Percentiles rank a stretch among this genome's conserved stretches.
phyloP scores from a whole-genome alignment of 108 stramenopile genomes.

The Fragilaria crotonensis region DNA sequence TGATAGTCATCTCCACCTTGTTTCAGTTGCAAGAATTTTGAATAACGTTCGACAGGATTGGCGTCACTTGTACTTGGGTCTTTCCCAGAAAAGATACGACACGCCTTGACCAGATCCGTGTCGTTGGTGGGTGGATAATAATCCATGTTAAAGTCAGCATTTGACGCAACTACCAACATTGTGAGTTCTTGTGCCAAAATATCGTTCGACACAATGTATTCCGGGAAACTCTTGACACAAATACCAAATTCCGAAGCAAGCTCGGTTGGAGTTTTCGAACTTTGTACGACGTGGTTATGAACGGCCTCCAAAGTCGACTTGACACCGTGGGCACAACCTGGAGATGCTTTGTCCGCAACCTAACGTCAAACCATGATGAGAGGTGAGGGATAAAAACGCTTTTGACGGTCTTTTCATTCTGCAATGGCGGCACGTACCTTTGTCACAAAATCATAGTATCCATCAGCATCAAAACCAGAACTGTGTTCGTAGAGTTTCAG shows the following conservation, averaged over 20 bases:
- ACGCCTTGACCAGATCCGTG: constrained; percentile 38
- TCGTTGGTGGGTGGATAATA: constrained; percentile 62
- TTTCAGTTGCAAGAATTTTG: constrained; percentile 4
- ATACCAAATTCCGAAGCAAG: constrained; percentile 28
- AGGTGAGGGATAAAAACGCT: no score
- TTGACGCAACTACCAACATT: constrained; percentile 41
- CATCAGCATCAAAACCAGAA: constrained; percentile 31
- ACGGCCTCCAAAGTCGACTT: constrained; percentile 24
- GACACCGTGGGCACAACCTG: constrained; percentile 49
- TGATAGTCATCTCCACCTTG: background rate
- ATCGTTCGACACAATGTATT: constrained; percentile 32
- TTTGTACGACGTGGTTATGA: constrained; percentile 10
- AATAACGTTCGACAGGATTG: background rate
- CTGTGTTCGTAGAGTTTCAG: constrained; percentile 58
- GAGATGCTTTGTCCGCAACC: constrained; percentile 47
- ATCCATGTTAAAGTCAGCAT: constrained; percentile 72
- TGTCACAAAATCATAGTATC: constrained; percentile 63
- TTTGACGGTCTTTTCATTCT: no score
- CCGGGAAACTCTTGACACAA: constrained; percentile 38
- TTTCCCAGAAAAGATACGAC: constrained; percentile 40
- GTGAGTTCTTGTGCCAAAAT: constrained; percentile 37
- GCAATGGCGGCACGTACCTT: no score
- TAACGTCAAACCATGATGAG: background rate
- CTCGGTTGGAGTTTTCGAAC: background rate
- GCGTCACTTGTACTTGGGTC: constrained; percentile 2